These are phyloP conservation scores for Parmelia sp. DNA, from an alignment of 495 filamentous ascomycete species.

Conservation along the genomic window DNA sequence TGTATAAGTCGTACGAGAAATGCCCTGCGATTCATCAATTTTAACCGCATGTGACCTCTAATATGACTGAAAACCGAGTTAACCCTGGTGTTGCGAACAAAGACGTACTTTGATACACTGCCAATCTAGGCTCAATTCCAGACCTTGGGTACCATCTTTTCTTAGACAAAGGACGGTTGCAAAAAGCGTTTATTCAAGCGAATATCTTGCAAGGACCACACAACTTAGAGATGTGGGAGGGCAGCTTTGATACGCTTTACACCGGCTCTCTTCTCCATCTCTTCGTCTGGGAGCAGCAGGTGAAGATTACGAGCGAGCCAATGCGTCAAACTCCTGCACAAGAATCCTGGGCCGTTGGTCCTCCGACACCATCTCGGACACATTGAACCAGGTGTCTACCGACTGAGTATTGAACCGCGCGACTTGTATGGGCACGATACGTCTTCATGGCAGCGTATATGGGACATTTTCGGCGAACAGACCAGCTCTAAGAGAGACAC, in stretches of 20 bases:
- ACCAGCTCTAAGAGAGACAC: not conserved
- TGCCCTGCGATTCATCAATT: too few species aligned
- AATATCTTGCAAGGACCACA: too few species aligned
- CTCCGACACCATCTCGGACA: conserved; percentile 2
- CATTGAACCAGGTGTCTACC: not conserved
- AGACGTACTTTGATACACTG: too few species aligned
- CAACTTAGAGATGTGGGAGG: conserved; percentile 27
- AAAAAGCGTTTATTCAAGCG: too few species aligned
- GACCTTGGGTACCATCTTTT: too few species aligned
- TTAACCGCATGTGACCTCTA: too few species aligned
- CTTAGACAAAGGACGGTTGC: too few species aligned
- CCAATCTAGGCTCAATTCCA: too few species aligned
- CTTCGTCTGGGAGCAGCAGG: conserved; percentile 39
- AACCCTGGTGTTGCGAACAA: too few species aligned
- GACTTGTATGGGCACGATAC: not conserved
- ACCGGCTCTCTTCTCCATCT: conserved; percentile 54
- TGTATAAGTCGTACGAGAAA: too few species aligned
- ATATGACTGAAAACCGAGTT: too few species aligned
- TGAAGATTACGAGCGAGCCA: conserved; percentile 34
- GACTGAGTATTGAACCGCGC: not conserved
- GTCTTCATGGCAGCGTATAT: not conserved
- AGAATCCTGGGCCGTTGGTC: not conserved
- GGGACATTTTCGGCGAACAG: not conserved
- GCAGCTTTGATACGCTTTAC: conserved; percentile 50
- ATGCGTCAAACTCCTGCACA: conserved; percentile 23